These are phyloP conservation scores for Geotrichum histeridarum DNA, from an alignment of 1,139 yeast species.

Conservation along the genomic window DNA sequence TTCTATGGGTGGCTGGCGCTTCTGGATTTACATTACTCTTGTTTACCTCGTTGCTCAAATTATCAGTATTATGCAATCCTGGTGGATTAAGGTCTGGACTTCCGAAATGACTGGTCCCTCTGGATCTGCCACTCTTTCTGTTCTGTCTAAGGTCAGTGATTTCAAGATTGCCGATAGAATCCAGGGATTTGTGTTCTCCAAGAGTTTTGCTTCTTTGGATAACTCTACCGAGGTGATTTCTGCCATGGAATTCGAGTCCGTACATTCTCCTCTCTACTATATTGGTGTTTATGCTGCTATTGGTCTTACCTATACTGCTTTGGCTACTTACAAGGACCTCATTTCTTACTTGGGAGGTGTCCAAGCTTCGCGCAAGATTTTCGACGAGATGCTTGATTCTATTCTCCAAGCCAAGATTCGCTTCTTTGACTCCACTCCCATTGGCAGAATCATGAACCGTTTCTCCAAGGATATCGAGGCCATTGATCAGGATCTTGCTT, in stretches of 20 bases:
- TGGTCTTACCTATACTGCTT: constrained; percentile 57
- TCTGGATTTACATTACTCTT: constrained; percentile 46
- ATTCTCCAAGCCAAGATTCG: constrained; percentile 75
- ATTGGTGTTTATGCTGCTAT: constrained; percentile 62
- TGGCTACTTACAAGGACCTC: constrained; percentile 56
- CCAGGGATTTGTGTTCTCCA: constrained; percentile 7
- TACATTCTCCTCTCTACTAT: constrained; percentile 54
- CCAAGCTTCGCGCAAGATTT: constrained; percentile 71
- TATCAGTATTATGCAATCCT: constrained; percentile 60
- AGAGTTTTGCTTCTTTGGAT: constrained; percentile 3
- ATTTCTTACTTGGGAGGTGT: constrained; percentile 67
- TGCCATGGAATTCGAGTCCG: not conserved
- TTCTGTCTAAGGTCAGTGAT: constrained; percentile 50
- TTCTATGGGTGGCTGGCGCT: constrained; percentile 58
- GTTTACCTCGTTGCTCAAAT: constrained; percentile 55
- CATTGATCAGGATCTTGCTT: constrained; percentile 85
- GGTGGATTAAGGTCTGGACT: constrained; percentile 88
- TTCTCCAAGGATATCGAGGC: constrained; percentile 94
- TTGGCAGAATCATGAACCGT: constrained; percentile 95
- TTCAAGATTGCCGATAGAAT: constrained; percentile 1
- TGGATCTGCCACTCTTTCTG: constrained; percentile 29
- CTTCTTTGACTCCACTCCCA: constrained; percentile 92
- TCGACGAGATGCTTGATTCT: constrained; percentile 56
- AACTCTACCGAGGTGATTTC: constrained; percentile 2
- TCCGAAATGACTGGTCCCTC: constrained; percentile 17